A percentile compares a stretch with the other conserved stretches of the same genome.
Evolutionary conservation across 2,329 filamentous ascomycete species (phyloP).

Genomic region (Acrocalymma vagum): DNA sequence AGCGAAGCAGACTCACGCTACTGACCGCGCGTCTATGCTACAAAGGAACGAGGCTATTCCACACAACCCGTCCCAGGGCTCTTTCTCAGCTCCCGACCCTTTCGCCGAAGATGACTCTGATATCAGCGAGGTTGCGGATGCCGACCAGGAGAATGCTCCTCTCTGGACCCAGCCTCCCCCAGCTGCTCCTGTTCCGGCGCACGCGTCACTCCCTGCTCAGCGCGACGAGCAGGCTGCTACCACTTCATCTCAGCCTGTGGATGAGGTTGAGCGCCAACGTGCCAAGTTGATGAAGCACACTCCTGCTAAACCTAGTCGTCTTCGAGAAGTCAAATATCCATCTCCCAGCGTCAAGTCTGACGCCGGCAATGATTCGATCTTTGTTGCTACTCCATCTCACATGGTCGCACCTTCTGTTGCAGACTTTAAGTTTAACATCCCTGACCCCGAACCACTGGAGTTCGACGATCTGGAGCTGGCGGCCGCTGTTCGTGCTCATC

Average conservation of each 20-base stretch:
- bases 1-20: constrained; percentile 17
- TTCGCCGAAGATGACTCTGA: constrained; percentile 26
- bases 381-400: constrained; percentile 26
- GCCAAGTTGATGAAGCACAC: constrained; percentile 42
- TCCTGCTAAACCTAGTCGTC: constrained; percentile 42
- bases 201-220: constrained; percentile 36
- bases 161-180: constrained; percentile 46
- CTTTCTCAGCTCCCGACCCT: constrained; percentile 33
- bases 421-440: constrained; percentile 29
- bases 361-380: constrained; percentile 28
- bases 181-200: constrained; percentile 43
- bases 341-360: constrained; percentile 40
- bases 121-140: constrained; percentile 22
- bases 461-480: constrained; percentile 25
- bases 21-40: constrained; percentile 21
- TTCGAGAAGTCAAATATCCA: constrained; percentile 41
- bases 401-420: constrained; percentile 7
- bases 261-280: constrained; percentile 38
- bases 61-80: constrained; percentile 21
- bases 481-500: no score
- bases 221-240: constrained; percentile 10
- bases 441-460: constrained; percentile 23
- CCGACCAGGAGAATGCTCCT: constrained; percentile 19
- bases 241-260: constrained; percentile 20
- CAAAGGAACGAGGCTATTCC: constrained; percentile 10